phyloP scores from a whole-genome alignment of 352 stramenopile species.

The Phytophthora kernoviae region DNA sequence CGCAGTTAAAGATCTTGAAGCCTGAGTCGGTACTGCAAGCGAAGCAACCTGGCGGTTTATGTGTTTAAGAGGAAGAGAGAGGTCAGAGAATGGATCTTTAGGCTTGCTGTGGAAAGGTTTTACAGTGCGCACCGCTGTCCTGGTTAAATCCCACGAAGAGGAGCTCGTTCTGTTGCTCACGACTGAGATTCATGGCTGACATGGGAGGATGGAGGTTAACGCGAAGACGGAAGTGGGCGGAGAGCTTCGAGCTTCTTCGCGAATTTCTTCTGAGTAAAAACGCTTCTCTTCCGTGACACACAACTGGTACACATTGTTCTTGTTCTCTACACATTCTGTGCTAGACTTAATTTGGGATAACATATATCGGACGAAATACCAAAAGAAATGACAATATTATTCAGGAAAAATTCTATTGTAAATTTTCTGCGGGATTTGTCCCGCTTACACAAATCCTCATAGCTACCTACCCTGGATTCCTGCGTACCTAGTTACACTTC shows the following conservation, averaged over 20 bases:
- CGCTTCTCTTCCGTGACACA: constrained; percentile 1
- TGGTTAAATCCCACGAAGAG: constrained; percentile 96
- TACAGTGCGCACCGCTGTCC: constrained; percentile 79
- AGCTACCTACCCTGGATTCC: too few species aligned
- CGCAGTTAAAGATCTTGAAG: constrained; percentile 99
- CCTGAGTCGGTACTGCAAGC: constrained; percentile 95
- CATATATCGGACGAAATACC: too few species aligned
- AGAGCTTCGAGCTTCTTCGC: constrained; percentile 8
- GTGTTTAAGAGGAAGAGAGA: not conserved
- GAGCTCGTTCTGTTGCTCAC: constrained; percentile 92
- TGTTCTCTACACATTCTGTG: too few species aligned
- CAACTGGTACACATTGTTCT: too few species aligned
- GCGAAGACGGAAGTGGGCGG: constrained; percentile 6
- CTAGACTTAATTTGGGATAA: too few species aligned
- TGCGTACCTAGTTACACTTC: too few species aligned
- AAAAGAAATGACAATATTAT: too few species aligned
- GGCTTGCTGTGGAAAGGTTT: not conserved
- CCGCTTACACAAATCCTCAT: too few species aligned
- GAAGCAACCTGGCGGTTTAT: constrained; percentile 81
- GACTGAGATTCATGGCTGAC: constrained; percentile 86
- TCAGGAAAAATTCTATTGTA: too few species aligned
- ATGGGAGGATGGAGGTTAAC: constrained; percentile 22
- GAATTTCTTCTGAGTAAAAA: constrained; percentile 25
- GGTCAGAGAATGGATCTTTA: not conserved
- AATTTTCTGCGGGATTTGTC: too few species aligned